Conservation (phyloP, 192 early-diverging fungal genomes). For the Diversispora epigaea region DNA sequence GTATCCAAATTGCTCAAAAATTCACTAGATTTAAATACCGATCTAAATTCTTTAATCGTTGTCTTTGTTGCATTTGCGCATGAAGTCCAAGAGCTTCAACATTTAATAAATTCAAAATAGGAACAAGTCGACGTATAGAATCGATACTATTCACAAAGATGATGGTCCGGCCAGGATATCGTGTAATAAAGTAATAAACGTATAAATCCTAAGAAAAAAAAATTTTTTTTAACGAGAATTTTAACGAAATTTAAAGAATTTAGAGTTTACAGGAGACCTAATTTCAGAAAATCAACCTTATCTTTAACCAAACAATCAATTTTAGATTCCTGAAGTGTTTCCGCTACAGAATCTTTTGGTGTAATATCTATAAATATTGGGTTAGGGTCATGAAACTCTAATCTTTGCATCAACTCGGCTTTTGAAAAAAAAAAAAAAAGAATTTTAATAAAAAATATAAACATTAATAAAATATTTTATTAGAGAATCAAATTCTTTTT, state of each 20-base stretch:
- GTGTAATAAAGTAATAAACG: slow-evolving; percentile 84
- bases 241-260: neutral
- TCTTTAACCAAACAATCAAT: slow-evolving; percentile 84
- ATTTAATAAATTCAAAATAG: slow-evolving; percentile 73
- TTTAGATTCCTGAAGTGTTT: slow-evolving; percentile 71
- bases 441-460: no score
- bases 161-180: slow-evolving; percentile 86
- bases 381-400: slow-evolving; percentile 73
- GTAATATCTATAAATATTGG: slow-evolving; percentile 80
- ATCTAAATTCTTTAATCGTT: slow-evolving; percentile 92
- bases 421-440: no score
- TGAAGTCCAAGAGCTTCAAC: slow-evolving; percentile 82
- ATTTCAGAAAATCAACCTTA: slow-evolving; percentile 44
- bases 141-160: slow-evolving; percentile 98
- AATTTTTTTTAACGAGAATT: neutral
- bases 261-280: neutral
- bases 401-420: slow-evolving; percentile 70
- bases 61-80: slow-evolving; percentile 95
- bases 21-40: slow-evolving; percentile 38
- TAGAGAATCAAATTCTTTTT: no score
- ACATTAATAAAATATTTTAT: no score
- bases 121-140: slow-evolving; percentile 82
- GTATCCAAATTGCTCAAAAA: neutral
- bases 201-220: slow-evolving; percentile 53
- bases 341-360: slow-evolving; percentile 63